phyloP scores from a whole-genome alignment of 768 basidiomycete genomes.

The Boletus vermiculosoides region DNA sequence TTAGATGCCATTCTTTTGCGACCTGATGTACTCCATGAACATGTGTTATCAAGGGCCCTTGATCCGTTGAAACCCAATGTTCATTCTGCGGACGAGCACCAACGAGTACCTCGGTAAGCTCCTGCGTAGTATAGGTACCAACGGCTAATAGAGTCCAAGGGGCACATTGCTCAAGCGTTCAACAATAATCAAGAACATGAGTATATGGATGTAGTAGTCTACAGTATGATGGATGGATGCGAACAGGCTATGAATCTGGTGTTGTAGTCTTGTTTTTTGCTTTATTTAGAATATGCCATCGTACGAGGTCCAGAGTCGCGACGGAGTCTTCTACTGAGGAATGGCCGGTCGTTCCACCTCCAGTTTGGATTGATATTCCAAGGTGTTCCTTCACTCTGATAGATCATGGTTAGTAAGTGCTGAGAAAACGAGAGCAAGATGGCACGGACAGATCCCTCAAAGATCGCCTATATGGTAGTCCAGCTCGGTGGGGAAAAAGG shows the following conservation, averaged over 20 bases:
- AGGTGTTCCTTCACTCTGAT: constrained; percentile 79
- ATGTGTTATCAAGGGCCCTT: constrained; percentile 28
- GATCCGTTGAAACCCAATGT: constrained; percentile 23
- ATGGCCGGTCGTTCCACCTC: constrained; percentile 74
- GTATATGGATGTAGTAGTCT: neutral
- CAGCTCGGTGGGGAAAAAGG: constrained; percentile 82
- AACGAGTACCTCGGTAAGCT: neutral
- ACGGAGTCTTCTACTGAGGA: constrained; percentile 88
- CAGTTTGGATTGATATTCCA: constrained; percentile 77
- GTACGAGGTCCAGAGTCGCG: constrained; percentile 85
- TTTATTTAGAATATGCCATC: constrained; percentile 74
- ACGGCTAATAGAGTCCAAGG: neutral
- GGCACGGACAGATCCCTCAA: constrained; percentile 73
- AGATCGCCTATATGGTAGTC: constrained; percentile 73
- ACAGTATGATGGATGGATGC: neutral
- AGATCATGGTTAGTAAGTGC: constrained; percentile 8
- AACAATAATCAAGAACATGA: neutral
- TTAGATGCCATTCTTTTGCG: constrained; percentile 38
- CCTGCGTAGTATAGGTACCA: neutral
- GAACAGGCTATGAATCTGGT: constrained; percentile 12
- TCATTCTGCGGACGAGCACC: neutral
- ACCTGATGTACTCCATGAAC: constrained; percentile 12
- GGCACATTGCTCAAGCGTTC: neutral
- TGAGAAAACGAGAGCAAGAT: neutral
- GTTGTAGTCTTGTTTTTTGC: constrained; percentile 33